A percentile compares a stretch with the other conserved stretches of the same genome.
Conservation (phyloP, 208 protist genomes). For the Acanthamoeba sp. region DNA sequence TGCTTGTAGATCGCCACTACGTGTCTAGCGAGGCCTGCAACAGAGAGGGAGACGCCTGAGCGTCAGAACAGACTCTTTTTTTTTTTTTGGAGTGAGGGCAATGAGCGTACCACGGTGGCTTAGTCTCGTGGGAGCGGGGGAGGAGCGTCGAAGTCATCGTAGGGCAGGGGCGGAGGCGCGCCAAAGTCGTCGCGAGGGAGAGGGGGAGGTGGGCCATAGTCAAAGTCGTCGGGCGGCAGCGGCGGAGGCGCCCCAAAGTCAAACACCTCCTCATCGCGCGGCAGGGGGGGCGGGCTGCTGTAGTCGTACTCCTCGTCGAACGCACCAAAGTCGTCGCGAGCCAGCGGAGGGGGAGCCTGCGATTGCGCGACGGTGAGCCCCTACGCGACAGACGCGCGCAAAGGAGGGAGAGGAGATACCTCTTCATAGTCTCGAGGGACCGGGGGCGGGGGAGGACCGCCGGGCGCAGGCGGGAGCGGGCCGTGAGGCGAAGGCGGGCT, state of each 20-base stretch:
- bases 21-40: no score
- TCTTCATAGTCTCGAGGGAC: neutral
- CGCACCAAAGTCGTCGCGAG: constrained; percentile 8
- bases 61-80: no score
- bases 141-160: constrained; percentile 8
- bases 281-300: constrained; percentile 24
- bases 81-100: no score
- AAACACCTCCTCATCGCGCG: constrained; percentile 36
- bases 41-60: no score
- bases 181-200: constrained; percentile 28
- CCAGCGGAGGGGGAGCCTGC: neutral
- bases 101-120: neutral
- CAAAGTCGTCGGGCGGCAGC: constrained; percentile 39
- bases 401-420: neutral
- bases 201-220: constrained; percentile 6
- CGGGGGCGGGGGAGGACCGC: neutral
- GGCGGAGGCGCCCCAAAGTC: constrained; percentile 27
- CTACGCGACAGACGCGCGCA: neutral
- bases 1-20: no score
- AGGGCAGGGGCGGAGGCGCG: neutral
- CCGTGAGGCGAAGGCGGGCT: neutral
- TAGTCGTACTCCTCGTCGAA: constrained; percentile 14
- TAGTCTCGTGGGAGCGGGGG: constrained; percentile 59
- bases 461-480: neutral
- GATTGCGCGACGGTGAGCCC: neutral